phyloP scores from a whole-genome alignment of 1,139 yeast species.

The Yamadazyma atmosphaerica region DNA sequence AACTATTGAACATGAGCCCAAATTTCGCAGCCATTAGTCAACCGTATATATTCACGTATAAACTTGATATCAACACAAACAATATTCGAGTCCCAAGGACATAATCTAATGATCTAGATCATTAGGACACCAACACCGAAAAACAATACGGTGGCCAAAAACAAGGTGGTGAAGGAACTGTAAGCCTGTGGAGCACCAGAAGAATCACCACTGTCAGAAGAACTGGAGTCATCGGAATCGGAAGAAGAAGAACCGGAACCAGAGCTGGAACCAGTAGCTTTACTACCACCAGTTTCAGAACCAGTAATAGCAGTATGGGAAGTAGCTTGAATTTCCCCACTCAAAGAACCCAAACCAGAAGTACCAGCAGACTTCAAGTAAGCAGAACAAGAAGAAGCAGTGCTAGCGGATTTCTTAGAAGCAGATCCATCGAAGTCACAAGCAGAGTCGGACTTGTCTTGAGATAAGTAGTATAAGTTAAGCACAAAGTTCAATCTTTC shows the following conservation, averaged over 20 bases:
- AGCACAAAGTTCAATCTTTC: constrained; percentile 42
- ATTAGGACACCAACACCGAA: constrained; percentile 20
- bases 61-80: not conserved
- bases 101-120: constrained; percentile 9
- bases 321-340: constrained; percentile 25
- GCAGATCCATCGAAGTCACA: constrained; percentile 48
- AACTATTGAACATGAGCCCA: not conserved
- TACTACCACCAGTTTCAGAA: constrained; percentile 19
- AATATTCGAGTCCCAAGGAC: not conserved
- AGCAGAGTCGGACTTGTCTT: constrained; percentile 29
- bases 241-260: constrained; percentile 27
- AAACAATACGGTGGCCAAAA: constrained; percentile 15
- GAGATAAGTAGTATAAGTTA: constrained; percentile 38
- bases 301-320: constrained; percentile 15
- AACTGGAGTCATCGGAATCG: constrained; percentile 17
- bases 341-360: constrained; percentile 26
- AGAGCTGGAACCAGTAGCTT: constrained; percentile 19
- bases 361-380: constrained; percentile 27
- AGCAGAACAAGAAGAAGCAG: constrained; percentile 34
- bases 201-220: constrained; percentile 29
- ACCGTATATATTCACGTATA: not conserved
- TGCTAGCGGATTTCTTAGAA: constrained; percentile 27
- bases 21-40: not conserved
- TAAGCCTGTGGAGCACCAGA: constrained; percentile 18
- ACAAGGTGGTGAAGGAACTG: constrained; percentile 12